Base-by-base conservation (phyloP, 257 asterid species). In the Striga asiatica region DNA sequence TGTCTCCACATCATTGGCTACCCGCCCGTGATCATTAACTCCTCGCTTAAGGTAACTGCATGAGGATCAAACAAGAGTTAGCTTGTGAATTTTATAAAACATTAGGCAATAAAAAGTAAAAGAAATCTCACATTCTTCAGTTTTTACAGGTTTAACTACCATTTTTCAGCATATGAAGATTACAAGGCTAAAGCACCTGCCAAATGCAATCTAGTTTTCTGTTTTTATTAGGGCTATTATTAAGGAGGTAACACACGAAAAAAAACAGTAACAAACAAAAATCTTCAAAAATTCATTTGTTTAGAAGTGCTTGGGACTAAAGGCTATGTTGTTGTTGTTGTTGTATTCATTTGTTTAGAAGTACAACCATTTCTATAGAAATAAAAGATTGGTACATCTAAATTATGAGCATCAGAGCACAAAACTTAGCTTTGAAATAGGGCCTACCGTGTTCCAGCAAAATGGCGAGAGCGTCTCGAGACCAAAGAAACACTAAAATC, bases 1-100 rank as follows among this genome's bases (percentile, higher is more conserved):
- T 19, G 94, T 92, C 81, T 92, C 98, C 59, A 92, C 98, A 68
- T 92, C 98, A 77, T 92, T 92, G 68, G 98, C 98, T 34, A 92
- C 98, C 69, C 95, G 79, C 54, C 98, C 98, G 53, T 82, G 83
- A 76, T 92, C 98, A 79, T 92, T 92, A 51, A 92, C 97, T 61
- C 98, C 98, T 58, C 98, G 82, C 74, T 92, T 92, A 69, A 92
- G 77, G 71, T 92, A 92, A 54, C 98, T 88, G 81, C 83, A 70
- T 55, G 49, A 54, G 53, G 49, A 71, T 54, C 47, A 64, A 58
- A 58, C 34, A 61, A 37, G 9, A 45, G 6, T 62, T 12, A 38
- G 25, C 43, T 56, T 35, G 25, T 47, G 17, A 34, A 50, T 35
- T 54, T 32, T 23, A 47, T 21, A 50, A n/a, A 58, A 41, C 65